Conservation (phyloP, 352 stramenopile genomes). For the Globisporangium echinulatum region DNA sequence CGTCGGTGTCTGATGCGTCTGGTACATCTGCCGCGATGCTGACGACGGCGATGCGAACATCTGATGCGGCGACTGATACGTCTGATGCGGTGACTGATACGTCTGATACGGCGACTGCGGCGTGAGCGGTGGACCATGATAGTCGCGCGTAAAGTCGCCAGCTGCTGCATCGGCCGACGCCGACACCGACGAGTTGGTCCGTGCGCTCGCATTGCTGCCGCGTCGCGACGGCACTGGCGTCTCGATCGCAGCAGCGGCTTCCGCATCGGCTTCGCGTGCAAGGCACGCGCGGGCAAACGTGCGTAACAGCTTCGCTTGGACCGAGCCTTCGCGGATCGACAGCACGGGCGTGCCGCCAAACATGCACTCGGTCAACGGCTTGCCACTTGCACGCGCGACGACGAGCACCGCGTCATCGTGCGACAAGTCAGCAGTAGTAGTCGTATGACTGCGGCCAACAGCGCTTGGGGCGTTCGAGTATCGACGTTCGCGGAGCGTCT, state of each 20-base stretch:
- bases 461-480: slow-evolving; percentile 8
- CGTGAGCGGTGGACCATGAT: slow-evolving; percentile 1
- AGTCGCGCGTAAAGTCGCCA: slow-evolving; percentile 14
- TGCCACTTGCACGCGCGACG: slow-evolving; percentile 53
- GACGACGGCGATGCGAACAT: too few relatives aligned
- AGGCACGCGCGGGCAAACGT: slow-evolving; percentile 76
- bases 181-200: not conserved
- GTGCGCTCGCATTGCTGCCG: slow-evolving; percentile 1
- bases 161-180: not conserved
- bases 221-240: not conserved
- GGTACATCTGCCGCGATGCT: too few relatives aligned
- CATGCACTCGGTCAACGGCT: slow-evolving; percentile 46
- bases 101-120: slow-evolving; percentile 11
- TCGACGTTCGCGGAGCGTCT: slow-evolving; percentile 7
- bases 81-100: slow-evolving; percentile 6
- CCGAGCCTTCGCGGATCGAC: slow-evolving; percentile 55
- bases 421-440: slow-evolving; percentile 19
- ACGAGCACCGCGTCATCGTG: slow-evolving; percentile 40
- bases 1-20: too few relatives aligned
- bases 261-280: slow-evolving; percentile 33
- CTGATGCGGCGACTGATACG: not conserved
- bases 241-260: not conserved
- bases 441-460: slow-evolving; percentile 1
- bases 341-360: slow-evolving; percentile 56
- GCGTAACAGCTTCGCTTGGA: slow-evolving; percentile 59